phyloP scores from a whole-genome alignment of 805 yeast genomes.

The Groenewaldozyma tartarivorans region DNA sequence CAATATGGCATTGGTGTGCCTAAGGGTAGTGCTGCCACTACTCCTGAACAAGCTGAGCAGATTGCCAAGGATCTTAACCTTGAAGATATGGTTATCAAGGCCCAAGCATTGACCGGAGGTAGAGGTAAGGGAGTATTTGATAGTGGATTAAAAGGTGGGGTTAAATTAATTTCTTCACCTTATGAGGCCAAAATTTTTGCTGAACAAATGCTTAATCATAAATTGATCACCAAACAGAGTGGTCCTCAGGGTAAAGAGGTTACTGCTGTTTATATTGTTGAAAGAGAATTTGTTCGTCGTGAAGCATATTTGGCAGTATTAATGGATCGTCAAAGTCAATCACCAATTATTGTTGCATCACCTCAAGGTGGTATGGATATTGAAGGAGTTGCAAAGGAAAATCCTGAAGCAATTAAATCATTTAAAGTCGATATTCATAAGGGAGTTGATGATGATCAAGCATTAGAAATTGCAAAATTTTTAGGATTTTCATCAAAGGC shows the following conservation, averaged over 20 bases:
- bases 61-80: constrained; percentile 66
- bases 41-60: constrained; percentile 79
- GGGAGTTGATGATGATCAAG: constrained; percentile 75
- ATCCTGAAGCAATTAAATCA: constrained; percentile 86
- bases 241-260: constrained; percentile 97
- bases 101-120: constrained; percentile 99
- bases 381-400: constrained; percentile 91
- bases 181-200: constrained; percentile 84
- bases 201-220: constrained; percentile 81
- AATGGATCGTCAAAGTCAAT: constrained; percentile 86
- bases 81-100: constrained; percentile 87
- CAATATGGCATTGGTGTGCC: constrained; percentile 87
- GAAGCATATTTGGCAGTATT: constrained; percentile 94
- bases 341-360: constrained; percentile 90
- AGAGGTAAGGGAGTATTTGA: constrained; percentile 99
- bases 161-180: constrained; percentile 74
- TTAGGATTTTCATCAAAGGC: constrained; percentile 77
- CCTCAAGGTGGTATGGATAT: constrained; percentile 99
- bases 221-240: constrained; percentile 94
- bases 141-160: constrained; percentile 94
- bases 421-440: constrained; percentile 65
- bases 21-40: constrained; percentile 79
- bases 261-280: constrained; percentile 91
- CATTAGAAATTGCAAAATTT: constrained; percentile 63
- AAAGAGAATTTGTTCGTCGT: constrained; percentile 85